Conservation (phyloP, 2,329 filamentous ascomycete genomes). For the Fusarium redolens region DNA sequence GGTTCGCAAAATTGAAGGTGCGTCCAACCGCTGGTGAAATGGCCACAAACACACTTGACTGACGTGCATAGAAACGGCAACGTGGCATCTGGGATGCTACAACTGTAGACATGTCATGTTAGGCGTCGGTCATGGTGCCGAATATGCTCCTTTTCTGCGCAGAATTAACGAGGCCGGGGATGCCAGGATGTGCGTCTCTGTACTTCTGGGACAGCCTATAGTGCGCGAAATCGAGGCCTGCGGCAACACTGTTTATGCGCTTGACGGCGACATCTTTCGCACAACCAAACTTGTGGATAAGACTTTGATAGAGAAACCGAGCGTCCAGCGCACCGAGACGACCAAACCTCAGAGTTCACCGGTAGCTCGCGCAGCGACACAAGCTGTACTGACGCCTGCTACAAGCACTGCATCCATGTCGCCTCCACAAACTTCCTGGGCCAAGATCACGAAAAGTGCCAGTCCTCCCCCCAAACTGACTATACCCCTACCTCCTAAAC, state of each 20-base stretch:
- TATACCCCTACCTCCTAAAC: slow-evolving; percentile 53
- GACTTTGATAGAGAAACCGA: not conserved
- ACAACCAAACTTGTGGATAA: slow-evolving; percentile 61
- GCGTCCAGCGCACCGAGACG: not conserved
- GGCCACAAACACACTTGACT: slow-evolving; percentile 1
- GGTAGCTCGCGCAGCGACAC: slow-evolving; percentile 14
- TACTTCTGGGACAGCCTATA: slow-evolving; percentile 65
- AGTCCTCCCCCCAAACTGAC: slow-evolving; percentile 55
- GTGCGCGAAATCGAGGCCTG: slow-evolving; percentile 62
- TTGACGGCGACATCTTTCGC: slow-evolving; percentile 63
- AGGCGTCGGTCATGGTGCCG: slow-evolving; percentile 70
- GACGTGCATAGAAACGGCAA: slow-evolving; percentile 57
- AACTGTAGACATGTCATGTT: slow-evolving; percentile 72
- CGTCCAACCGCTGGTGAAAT: slow-evolving; percentile 4
- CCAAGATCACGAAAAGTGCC: slow-evolving; percentile 55
- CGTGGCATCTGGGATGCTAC: slow-evolving; percentile 68
- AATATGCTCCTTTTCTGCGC: slow-evolving; percentile 69
- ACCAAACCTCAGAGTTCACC: slow-evolving; percentile 18
- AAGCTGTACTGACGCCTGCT: slow-evolving; percentile 39
- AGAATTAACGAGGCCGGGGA: slow-evolving; percentile 61
- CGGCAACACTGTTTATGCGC: slow-evolving; percentile 58
- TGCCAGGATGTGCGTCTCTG: slow-evolving; percentile 57
- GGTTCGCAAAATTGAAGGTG: slow-evolving; percentile 71
- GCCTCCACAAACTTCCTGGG: slow-evolving; percentile 44
- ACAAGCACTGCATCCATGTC: slow-evolving; percentile 42